phyloP scores from a whole-genome alignment of 163 green algal genomes.

The Scenedesmus sp. region DNA sequence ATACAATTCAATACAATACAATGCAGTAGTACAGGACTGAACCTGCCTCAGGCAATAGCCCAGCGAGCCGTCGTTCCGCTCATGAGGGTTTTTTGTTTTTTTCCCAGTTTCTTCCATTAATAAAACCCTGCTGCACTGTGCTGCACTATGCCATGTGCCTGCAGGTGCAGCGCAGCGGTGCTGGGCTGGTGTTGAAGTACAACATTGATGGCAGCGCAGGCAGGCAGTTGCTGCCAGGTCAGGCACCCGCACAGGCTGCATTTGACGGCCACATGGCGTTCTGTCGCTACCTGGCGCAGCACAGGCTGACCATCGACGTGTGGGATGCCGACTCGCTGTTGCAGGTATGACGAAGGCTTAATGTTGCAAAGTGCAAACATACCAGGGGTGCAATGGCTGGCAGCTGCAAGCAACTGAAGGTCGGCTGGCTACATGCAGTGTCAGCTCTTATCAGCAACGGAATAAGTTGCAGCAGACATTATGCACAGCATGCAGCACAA shows the following conservation, averaged over 20 bases:
- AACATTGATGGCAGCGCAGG: constrained; percentile 63
- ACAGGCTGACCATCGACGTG: constrained; percentile 75
- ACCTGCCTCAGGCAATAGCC: too few relatives aligned
- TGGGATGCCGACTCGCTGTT: constrained; percentile 82
- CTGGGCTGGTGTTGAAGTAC: constrained; percentile 75
- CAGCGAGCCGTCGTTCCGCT: too few relatives aligned
- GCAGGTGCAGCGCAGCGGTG: constrained; percentile 32
- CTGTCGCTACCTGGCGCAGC: constrained; percentile 68
- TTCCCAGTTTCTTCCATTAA: too few relatives aligned
- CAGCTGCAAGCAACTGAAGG: too few relatives aligned
- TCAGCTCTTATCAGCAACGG: too few relatives aligned
- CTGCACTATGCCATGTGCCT: neutral
- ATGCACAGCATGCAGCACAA: too few relatives aligned
- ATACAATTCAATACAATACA: too few relatives aligned
- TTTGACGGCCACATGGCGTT: constrained; percentile 71
- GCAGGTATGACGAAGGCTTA: constrained; percentile 60
- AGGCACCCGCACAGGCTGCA: constrained; percentile 60
- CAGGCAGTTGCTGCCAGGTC: constrained; percentile 49
- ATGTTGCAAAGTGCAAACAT: neutral
- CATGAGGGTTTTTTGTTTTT: too few relatives aligned
- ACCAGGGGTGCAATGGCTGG: too few relatives aligned
- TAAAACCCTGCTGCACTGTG: neutral
- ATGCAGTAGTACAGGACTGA: too few relatives aligned
- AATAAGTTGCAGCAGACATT: too few relatives aligned
- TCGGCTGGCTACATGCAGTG: too few relatives aligned